Base-by-base conservation (phyloP, 768 basidiomycete genomes). In the Lactifluus pinguis region DNA sequence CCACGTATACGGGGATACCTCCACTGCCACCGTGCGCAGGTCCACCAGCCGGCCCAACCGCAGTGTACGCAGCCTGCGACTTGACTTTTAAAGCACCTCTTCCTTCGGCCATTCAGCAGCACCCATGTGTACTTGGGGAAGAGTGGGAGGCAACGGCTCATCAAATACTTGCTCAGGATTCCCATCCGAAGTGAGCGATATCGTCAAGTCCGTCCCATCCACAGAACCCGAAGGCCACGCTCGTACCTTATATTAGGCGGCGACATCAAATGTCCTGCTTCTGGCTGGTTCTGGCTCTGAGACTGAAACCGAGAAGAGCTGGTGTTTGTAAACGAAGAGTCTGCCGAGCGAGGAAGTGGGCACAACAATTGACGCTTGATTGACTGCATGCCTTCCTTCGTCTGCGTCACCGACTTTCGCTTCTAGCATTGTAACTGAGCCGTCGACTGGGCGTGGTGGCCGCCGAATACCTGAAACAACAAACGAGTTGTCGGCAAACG, bases 151-250 rank as follows among this genome's bases (percentile, higher is more conserved):
- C 19, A 50, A 49, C 15, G 49, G 50, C 1, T 67, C 62, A 1
- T 68, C 62, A 60, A 60, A 54, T 9, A 49, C 55, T 25, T 63
- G 61, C 38, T 65, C 53, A 2, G 41, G 47, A 9, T 65, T 62
- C 9, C 60, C 55, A 21, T 66, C 63, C 4, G 64, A 65, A 13
- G 65, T 61, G 34, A 66, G 65, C 8, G 65, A 66, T 17, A 63
- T 56, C 21, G 65, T 66, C 13, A 61, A 58, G 21, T 63, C 62
- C 17, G 63, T 66, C 13, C 65, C 63, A 51, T 66, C 63, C 19
- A 61, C 53, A 11, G 59, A 64, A 29, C 59, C 57, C 1, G 65
- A 60, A 13, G 63, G 63, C 63, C 63, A 59, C 13, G 45, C 21
- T 32, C 48, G 63, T 39, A 65, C 63, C 36, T 52, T 41, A 59